These are phyloP conservation scores for Spatholobus suberectus DNA, from an alignment of 306 rosid genomes.

Conservation along the genomic window DNA sequence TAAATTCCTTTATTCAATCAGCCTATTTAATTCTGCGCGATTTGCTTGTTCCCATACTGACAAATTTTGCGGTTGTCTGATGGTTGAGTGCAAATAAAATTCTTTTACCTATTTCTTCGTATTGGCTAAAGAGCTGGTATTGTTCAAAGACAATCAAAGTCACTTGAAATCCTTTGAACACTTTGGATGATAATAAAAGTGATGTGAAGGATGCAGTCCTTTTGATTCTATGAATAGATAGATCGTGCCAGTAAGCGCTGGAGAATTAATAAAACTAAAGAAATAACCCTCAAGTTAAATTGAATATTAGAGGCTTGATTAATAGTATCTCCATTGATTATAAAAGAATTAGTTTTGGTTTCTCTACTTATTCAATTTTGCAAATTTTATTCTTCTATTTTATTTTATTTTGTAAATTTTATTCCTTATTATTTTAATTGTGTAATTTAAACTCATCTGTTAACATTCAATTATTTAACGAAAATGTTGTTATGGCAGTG, in stretches of 20 bases:
- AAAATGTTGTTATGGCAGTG: too few relatives aligned
- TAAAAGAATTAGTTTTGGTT: too few relatives aligned
- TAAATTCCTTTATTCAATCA: neutral
- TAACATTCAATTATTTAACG: too few relatives aligned
- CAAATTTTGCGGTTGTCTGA: neutral
- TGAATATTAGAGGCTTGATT: neutral
- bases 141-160: neutral
- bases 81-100: too few relatives aligned
- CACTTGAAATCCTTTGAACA: neutral
- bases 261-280: too few relatives aligned
- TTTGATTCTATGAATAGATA: neutral
- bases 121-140: neutral
- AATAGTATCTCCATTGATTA: too few relatives aligned
- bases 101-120: neutral
- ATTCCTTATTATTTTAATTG: too few relatives aligned
- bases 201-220: neutral
- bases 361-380: too few relatives aligned
- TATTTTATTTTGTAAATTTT: too few relatives aligned
- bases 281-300: neutral
- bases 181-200: neutral
- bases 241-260: too few relatives aligned
- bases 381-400: too few relatives aligned
- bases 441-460: too few relatives aligned
- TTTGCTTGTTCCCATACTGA: neutral
- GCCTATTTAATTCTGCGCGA: neutral